Evolutionary conservation across 371 early-diverging fungal genomes (phyloP), one percentile per base, ranked within the genome.

Genomic region (Mucor plumbeus): DNA sequence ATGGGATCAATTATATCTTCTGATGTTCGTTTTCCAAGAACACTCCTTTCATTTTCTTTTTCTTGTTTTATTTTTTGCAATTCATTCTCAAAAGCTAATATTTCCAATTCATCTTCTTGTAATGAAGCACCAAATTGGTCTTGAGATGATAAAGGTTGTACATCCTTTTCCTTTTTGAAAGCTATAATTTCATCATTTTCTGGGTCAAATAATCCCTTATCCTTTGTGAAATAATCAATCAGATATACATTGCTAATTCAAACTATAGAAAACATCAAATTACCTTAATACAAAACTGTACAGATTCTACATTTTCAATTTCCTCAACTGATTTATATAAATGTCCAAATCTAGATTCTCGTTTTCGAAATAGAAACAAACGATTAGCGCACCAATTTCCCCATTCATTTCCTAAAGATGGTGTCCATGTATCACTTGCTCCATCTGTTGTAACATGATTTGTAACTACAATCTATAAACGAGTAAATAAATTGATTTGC

Each of bases 261-360:
- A 39, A 19, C 11, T 5, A 21, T 4, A 26, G 1, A 3, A 3
- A 26, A 3, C 17, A 2, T 14, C 21, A 1, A 13, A 47, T 14
- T 68, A 68, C 68, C 55, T 61, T 68, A 5, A 72, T 68, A 44
- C 68, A 65, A 38, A 68, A 72, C 15, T 61, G 68, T 7, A 64
- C 69, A 8, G 62, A 62, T 7, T 50, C 50, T 21, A 11, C 34
- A 9, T 17, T 56, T n/a, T 33, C 33, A 7, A n/a, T 31, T 4
- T 61, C 40, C n/a, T 72, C 58, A 26, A 17, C 26, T 31, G 68
- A 61, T 34, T 68, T 72, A 39, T 64, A 72, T 19, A 72, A 47
- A 13, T 64, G 67, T 5, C 68, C 72, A 38, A 43, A 72, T 5
- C 64, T 35, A 38, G 17, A 61, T 11, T 62, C 33, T 43, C 59